Evolutionary conservation across 768 basidiomycete genomes (phyloP), one percentile per base, ranked within the genome.

Genomic region (Russula sp.): DNA sequence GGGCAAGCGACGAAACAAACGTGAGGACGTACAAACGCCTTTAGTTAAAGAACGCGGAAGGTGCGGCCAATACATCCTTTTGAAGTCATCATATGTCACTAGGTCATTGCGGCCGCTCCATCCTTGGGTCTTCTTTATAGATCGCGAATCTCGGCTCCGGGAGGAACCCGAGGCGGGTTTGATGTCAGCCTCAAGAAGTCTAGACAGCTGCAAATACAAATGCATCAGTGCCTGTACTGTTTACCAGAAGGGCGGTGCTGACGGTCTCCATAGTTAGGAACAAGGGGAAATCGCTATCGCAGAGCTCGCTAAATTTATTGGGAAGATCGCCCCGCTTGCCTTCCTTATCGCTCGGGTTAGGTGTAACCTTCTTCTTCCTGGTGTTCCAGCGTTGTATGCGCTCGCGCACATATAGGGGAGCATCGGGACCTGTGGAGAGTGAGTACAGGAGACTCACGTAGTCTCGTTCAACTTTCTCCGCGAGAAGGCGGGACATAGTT

Each of bases 251-350:
- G 38, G 30, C 26, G 0, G 11, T 44, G 53, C 79, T 52, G 65
- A 86, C 88, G 57, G 78, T 76, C 69, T 89, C 83, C 59, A 84
- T 86, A 0, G 88, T 87, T 1, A 88, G 69, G 66, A 90, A 90
- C 48, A 90, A 72, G 0, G 89, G 89, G 59, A 90, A 90, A 69
- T 90, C 81, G 0, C 77, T 69, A 40, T 87, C 85, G 44, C 76
- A 71, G 18, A 90, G 75, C 11, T 79, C 77, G 56, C 85, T 86
- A 64, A 80, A 90, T 40, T 70, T 76, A 30, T 67, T 59, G 0
- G 88, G 88, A 7, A 87, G 75, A 65, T 81, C 76, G 16, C 62
- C 73, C 20, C 78, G 73, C 75, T 76, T 75, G 58, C 73, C 71
- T 2, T 64, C 71, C 52, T 79, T 74, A 36, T 83, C 83, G 28